A percentile compares a stretch with the other conserved stretches of the same genome.
Conservation (phyloP, 148 eudicot species). For the Spergularia marina region DNA sequence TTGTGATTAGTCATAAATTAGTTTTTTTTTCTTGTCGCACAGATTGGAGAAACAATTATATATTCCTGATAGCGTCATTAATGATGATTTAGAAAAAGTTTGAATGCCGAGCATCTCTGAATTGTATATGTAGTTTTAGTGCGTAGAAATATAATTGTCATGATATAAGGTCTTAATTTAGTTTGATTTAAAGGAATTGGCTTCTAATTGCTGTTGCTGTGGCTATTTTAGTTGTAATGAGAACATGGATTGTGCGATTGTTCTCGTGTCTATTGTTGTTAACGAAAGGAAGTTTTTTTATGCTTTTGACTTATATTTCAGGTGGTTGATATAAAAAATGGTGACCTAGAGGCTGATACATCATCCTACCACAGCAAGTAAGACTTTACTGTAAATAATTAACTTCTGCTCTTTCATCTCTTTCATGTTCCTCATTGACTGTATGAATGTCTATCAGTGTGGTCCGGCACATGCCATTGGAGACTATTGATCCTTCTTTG, state of each 20-base stretch:
- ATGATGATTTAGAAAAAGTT: neutral
- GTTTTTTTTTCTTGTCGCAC: neutral
- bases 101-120: neutral
- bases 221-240: neutral
- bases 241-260: neutral
- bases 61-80: neutral
- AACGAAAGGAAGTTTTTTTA: constrained; percentile 1
- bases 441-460: constrained; percentile 39
- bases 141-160: neutral
- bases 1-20: neutral
- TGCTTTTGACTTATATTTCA: constrained; percentile 23
- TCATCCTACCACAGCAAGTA: constrained; percentile 95
- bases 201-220: neutral
- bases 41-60: neutral
- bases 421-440: constrained; percentile 19
- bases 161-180: neutral
- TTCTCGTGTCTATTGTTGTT: neutral
- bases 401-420: neutral
- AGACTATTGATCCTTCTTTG: constrained; percentile 87
- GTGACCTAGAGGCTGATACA: constrained; percentile 69
- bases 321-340: constrained; percentile 60
- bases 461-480: constrained; percentile 65
- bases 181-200: constrained; percentile 4
- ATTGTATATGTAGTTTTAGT: neutral
- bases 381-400: constrained; percentile 22